Base-by-base conservation (phyloP, 306 rosid genomes). In the Quercus glauca region DNA sequence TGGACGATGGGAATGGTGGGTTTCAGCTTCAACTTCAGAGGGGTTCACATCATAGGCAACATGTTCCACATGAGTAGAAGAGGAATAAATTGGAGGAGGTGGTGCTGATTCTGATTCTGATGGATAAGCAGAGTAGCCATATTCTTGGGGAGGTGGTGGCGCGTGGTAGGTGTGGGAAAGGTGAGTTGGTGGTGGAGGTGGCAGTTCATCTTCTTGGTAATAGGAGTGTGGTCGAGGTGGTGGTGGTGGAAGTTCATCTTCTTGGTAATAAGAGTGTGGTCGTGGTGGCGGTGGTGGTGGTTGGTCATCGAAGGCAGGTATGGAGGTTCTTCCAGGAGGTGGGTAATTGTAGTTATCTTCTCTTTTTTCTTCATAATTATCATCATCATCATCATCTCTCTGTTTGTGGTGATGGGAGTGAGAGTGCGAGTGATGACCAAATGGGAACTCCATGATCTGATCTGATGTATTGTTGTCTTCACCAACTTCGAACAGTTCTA, bases 381-480 rank as follows among this genome's bases (percentile, higher is more conserved):
- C 80, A 2, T 81, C 83, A 2, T 77, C 82, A 29, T 71, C 31
- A 10, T 19, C 77, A 52, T 84, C 79, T 3, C 80, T 20, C 20
- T 51, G 52, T 78, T 60, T 71, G 31, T 77, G 86, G 65, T 31
- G 10, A 35, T 79, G 90, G 52, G 70, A 80, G 55, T 85, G 87
- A 57, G 73, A n/a, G 76, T 31, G 82, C n/a, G 80, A 23, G 59
- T 77, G 58, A 58, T 85, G 83, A 3, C 67, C 81, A 56, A 4
- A 75, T 0, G 90, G 90, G 58, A 33, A 90, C 18, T 80, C 86
- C 91, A 88, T 90, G 37, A 31, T 79, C 43, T 23, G 14, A 2
- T 64, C 53, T 49, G 19, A 13, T 61, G 6, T 11, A 11, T 2
- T 13, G 5, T 4, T 2, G 25, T 23, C 13, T 60, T 60, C 26